A percentile compares a stretch with the other conserved stretches of the same genome.
Evolutionary conservation across 2,329 filamentous ascomycete genomes (phyloP).

Genomic region (Hysterium pulicare): DNA sequence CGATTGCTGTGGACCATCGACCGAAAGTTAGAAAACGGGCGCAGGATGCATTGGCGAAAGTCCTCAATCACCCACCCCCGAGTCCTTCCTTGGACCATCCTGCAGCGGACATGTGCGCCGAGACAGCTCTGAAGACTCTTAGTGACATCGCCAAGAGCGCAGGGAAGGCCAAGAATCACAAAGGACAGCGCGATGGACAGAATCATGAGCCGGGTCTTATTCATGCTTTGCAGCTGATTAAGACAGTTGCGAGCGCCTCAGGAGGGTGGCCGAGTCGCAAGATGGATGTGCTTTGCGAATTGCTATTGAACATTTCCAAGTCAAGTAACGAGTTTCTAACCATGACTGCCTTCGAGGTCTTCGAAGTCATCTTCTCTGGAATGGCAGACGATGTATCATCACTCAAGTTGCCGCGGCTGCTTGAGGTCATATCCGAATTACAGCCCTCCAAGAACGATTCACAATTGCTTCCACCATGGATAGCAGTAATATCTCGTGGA

Average conservation of each 20-base stretch:
- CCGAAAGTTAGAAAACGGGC: conserved; percentile 94
- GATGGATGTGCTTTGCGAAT: conserved; percentile 86
- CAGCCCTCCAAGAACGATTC: conserved; percentile 91
- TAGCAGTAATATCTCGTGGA: conserved; percentile 88
- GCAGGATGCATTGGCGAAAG: conserved; percentile 79
- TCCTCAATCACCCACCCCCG: conserved; percentile 81
- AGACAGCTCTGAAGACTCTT: conserved; percentile 79
- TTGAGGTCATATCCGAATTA: conserved; percentile 89
- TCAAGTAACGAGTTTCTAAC: conserved; percentile 94
- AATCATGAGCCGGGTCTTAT: conserved; percentile 80
- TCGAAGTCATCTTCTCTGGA: conserved; percentile 92
- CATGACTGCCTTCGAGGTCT: conserved; percentile 94
- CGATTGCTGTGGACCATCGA: conserved; percentile 77
- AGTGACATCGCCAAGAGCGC: conserved; percentile 69
- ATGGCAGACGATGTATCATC: conserved; percentile 87
- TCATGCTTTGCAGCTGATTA: conserved; percentile 87
- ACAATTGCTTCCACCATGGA: conserved; percentile 91
- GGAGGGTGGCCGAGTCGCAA: conserved; percentile 96
- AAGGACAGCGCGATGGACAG: conserved; percentile 51
- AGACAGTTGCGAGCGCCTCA: conserved; percentile 80
- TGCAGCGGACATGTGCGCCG: conserved; percentile 92
- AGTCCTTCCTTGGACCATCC: conserved; percentile 93
- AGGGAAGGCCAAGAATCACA: conserved; percentile 65
- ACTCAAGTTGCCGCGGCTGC: conserved; percentile 79
- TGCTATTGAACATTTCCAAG: conserved; percentile 82